Base-by-base conservation (phyloP, 768 basidiomycete genomes). In the Tricholoma bakamatsutake region DNA sequence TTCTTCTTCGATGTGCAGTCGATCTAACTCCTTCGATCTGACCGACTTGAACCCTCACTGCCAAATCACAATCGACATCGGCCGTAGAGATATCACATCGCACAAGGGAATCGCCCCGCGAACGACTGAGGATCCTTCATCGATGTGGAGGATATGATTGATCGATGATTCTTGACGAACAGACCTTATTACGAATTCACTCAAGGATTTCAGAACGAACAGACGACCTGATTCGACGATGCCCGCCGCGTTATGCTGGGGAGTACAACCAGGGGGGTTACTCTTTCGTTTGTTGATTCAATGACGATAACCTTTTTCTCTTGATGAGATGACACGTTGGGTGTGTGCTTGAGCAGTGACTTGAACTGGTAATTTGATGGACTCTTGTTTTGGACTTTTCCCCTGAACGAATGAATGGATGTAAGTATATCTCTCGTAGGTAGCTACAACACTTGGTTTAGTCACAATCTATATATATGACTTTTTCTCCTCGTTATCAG, bases 161-260 rank as follows among this genome's bases (percentile, higher is more conserved):
- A 56, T 53, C 66, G 52, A 73, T 65, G 69, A 73, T 74, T 75
- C 72, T 73, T 73, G 71, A 75, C 65, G 73, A 74, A 72, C 57
- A 57, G 57, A 62, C 49, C 48, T 53, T 56, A 52, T 59, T 56
- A 62, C 50, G 53, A 64, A 59, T 50, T 56, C 47, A 47, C 50
- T 45, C 53, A 52, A 17, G 39, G 50, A 28, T 18, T 53, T 30
- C 37, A 46, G 39, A 53, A 31, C 5, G 46, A 45, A 43, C 58
- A 59, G 49, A 47, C 37, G 49, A 58, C 57, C 45, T 42, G 47
- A 59, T 59, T 58, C 42, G 57, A 60, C 57, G 62, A 62, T 53
- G 57, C 54, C 37, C 59, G 59, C 57, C 53, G 53, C 43, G 54
- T 46, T 24, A 54, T 53, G 57, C 39, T 56, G 21, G 49, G 57